Evolutionary conservation across 345 rosid species (phyloP).

Genomic region (Cardamine chenopodiifolia): DNA sequence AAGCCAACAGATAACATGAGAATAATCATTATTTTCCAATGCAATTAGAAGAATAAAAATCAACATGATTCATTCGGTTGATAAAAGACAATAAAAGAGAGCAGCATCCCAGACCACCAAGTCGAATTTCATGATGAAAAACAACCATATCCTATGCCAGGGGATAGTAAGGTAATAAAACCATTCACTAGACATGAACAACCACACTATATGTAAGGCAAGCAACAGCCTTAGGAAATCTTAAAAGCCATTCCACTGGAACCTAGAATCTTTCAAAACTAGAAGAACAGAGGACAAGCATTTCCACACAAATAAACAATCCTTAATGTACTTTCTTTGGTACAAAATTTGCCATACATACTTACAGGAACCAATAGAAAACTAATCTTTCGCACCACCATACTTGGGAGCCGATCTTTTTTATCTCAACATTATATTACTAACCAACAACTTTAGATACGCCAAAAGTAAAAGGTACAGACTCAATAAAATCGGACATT

Average conservation of each 20-base stretch:
- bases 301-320: not conserved
- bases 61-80: not conserved
- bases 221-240: not conserved
- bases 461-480: not conserved
- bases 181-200: not conserved
- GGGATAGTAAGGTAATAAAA: not conserved
- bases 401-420: not conserved
- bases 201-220: not conserved
- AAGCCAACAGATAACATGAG: not conserved
- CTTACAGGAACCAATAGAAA: not conserved
- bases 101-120: not conserved
- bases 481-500: not conserved
- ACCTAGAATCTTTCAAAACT: not conserved
- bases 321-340: not conserved
- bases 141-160: not conserved
- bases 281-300: not conserved
- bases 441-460: not conserved
- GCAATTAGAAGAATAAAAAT: conserved; percentile 3
- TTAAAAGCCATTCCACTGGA: not conserved
- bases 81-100: not conserved
- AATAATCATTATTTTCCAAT: not conserved
- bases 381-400: not conserved
- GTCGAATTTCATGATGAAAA: not conserved
- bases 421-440: not conserved
- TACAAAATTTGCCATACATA: not conserved